Percentiles rank a stretch among this genome's conserved stretches.
Conservation (phyloP, 1,284 basidiomycete species). For the Ustilago hordei region DNA sequence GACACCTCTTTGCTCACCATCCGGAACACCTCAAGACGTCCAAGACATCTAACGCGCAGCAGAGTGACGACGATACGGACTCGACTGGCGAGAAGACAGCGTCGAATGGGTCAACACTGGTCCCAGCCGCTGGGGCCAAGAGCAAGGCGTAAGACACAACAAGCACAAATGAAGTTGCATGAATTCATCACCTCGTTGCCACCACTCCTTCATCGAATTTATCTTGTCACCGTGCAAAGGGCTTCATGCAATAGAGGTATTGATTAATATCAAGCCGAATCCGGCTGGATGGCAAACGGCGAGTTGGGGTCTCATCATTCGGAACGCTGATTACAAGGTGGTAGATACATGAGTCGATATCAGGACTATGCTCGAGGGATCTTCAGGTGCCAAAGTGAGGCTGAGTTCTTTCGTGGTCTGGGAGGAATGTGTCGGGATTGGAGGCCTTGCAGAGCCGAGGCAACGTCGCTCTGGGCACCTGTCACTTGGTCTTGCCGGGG, state of each 20-base stretch:
- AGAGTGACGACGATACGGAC: conserved; percentile 30
- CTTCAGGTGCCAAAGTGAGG: background rate
- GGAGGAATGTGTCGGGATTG: background rate
- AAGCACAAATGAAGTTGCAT: background rate
- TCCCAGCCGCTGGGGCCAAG: background rate
- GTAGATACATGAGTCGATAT: background rate
- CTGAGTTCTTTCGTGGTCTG: background rate
- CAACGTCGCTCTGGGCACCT: background rate
- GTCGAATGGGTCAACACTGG: background rate
- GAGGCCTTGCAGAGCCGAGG: background rate
- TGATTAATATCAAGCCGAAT: background rate
- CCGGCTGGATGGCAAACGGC: background rate
- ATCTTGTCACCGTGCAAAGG: background rate
- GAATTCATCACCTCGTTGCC: background rate
- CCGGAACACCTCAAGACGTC: conserved; percentile 29
- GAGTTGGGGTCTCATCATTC: background rate
- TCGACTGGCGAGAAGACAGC: conserved; percentile 20
- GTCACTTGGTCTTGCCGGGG: background rate
- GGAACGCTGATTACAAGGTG: background rate
- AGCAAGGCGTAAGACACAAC: background rate
- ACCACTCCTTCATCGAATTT: background rate
- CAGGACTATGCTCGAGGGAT: background rate
- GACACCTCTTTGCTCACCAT: conserved; percentile 19
- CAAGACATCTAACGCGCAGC: background rate
- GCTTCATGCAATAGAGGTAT: background rate